Evolutionary conservation across 768 basidiomycete genomes (phyloP), one percentile per base, ranked within the genome.

Genomic region (Coprinopsis strossmayeri): DNA sequence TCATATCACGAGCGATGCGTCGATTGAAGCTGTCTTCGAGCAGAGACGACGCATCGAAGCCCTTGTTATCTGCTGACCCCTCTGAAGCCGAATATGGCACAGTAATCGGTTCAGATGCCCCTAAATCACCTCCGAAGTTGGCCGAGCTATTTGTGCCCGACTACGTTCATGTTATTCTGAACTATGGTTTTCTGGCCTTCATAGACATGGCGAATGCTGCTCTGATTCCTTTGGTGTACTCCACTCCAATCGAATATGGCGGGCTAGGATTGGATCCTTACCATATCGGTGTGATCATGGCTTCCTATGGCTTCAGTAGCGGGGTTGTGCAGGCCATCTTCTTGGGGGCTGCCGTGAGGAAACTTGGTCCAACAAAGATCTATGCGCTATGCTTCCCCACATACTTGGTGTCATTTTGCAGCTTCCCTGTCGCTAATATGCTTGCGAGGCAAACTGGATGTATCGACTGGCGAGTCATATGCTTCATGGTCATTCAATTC

Each of bases 231-330:
- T 62, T 76, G 40, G 62, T 73, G 34, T 74, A 67, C 49, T 81
- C 84, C 11, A 87, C 84, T 0, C 78, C 86, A 0, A 61, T 78
- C 40, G 61, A 64, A 13, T 67, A 74, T 1, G 86, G 87, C 18
- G 86, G 87, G 1, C 73, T 87, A 3, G 84, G 84, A 3, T 67
- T 89, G 34, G 64, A 71, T 20, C 82, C 87, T 0, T 72, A 75
- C 35, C 57, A 61, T 4, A 89, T 89, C 30, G 87, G 87, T 3
- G 63, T 68, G 23, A 76, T 81, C 48, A 71, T 82, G 51, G 71
- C 75, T 15, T 53, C 43, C 1, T 48, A 55, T 28, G 82, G 83
- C 5, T 50, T 78, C 15, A 57, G 70, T 45, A 80, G 77, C 52
- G 76, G 74, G 28, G 15, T 77, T 46, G 59, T 79, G 56, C 78